Percentiles rank a stretch among this genome's conserved stretches.
These are phyloP conservation scores for Phanerodontia chrysosporium DNA, from an alignment of 768 basidiomycete genomes.

Conservation along the genomic window DNA sequence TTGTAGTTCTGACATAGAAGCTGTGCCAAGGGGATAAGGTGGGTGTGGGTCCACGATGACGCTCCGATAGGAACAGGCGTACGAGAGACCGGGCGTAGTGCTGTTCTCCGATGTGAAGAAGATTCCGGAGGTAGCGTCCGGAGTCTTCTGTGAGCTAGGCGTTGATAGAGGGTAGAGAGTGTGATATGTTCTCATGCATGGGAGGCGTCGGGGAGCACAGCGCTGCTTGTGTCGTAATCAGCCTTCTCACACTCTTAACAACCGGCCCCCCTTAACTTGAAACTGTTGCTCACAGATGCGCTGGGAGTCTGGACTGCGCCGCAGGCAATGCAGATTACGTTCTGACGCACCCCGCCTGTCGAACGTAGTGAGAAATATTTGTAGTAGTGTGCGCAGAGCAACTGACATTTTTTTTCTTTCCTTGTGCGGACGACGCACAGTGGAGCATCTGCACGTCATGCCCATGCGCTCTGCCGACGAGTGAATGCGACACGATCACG, in stretches of 20 bases:
- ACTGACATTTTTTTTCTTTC: background rate
- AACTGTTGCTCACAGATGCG: background rate
- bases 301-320: background rate
- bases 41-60: background rate
- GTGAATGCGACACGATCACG: background rate
- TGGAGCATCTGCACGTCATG: background rate
- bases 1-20: background rate
- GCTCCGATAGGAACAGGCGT: background rate
- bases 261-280: background rate
- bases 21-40: background rate
- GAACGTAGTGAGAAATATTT: too few relatives aligned
- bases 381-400: too few relatives aligned
- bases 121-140: background rate
- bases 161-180: background rate
- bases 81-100: background rate
- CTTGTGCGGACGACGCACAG: background rate
- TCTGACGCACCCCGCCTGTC: too few relatives aligned
- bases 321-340: background rate
- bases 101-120: background rate
- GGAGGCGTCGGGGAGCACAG: background rate
- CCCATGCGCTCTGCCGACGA: background rate
- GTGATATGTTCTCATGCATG: background rate
- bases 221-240: background rate
- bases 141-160: background rate
- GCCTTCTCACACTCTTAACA: background rate